A percentile compares a stretch with the other conserved stretches of the same genome.
phyloP scores from a whole-genome alignment of 495 filamentous ascomycete species.

The Glonium stellatum region DNA sequence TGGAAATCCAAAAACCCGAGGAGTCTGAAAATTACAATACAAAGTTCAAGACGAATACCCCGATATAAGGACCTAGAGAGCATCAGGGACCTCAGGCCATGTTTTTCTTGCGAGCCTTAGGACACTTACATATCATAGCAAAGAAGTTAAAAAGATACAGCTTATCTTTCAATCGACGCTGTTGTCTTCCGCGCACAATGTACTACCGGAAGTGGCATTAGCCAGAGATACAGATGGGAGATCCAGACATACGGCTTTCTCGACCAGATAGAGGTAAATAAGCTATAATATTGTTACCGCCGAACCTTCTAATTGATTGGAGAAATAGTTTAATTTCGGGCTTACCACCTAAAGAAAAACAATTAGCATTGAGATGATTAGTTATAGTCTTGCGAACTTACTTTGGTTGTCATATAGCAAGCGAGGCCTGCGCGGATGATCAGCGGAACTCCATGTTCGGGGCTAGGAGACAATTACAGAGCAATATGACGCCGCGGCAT shows the following conservation, averaged over 20 bases:
- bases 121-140: slow-evolving; percentile 37
- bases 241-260: slow-evolving; percentile 41
- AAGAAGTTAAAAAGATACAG: slow-evolving; percentile 48
- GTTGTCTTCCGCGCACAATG: slow-evolving; percentile 41
- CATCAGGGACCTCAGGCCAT: neutral
- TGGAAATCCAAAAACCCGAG: neutral
- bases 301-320: neutral
- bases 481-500: slow-evolving; percentile 45
- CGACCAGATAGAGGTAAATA: slow-evolving; percentile 49
- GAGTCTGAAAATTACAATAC: slow-evolving; percentile 39
- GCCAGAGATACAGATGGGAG: neutral
- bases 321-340: neutral
- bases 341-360: neutral
- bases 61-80: slow-evolving; percentile 39
- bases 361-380: neutral
- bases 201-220: slow-evolving; percentile 32
- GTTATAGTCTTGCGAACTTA: slow-evolving; percentile 15
- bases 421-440: slow-evolving; percentile 13
- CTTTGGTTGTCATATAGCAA: slow-evolving; percentile 51
- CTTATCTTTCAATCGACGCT: slow-evolving; percentile 41
- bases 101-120: neutral
- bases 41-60: slow-evolving; percentile 46
- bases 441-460: neutral
- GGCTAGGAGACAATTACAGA: slow-evolving; percentile 34
- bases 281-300: slow-evolving; percentile 13